Percentiles rank a stretch among this genome's conserved stretches.
Evolutionary conservation across 1,139 yeast genomes (phyloP).

Genomic region (Barnettozyma hawaiiensis): DNA sequence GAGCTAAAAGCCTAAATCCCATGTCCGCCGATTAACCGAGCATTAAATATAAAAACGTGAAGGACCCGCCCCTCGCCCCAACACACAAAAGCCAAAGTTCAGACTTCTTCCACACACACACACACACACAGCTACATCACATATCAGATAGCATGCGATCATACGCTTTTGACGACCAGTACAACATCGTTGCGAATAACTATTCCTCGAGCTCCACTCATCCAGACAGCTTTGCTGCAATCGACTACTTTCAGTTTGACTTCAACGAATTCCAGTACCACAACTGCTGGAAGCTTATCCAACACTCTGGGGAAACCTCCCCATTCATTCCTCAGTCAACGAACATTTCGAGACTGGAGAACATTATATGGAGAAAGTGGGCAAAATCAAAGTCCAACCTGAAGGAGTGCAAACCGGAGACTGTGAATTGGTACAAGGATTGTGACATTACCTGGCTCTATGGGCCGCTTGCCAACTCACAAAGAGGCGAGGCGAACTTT

Average conservation of each 20-base stretch:
- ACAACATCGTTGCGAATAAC: constrained; percentile 17
- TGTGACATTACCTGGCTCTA: constrained; percentile 76
- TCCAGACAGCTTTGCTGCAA: constrained; percentile 15
- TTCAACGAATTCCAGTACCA: constrained; percentile 23
- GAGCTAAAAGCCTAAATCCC: background rate
- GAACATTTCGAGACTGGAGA: constrained; percentile 52
- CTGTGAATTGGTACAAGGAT: constrained; percentile 74
- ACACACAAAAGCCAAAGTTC: no score
- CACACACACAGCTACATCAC: background rate
- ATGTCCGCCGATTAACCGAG: background rate
- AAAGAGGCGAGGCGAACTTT: constrained; percentile 10
- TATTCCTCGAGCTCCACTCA: constrained; percentile 10
- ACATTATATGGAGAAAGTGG: constrained; percentile 85
- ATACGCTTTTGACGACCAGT: constrained; percentile 24
- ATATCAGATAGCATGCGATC: background rate
- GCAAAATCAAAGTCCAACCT: constrained; percentile 59
- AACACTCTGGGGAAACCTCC: constrained; percentile 11
- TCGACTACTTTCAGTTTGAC: constrained; percentile 26
- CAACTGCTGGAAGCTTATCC: constrained; percentile 25
- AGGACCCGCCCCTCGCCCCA: no score
- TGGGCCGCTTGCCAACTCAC: constrained; percentile 46
- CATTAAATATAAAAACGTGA: background rate
- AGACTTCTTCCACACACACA: background rate
- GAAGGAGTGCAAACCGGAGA: constrained; percentile 63
- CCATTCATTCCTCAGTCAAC: constrained; percentile 23